phyloP scores from a whole-genome alignment of 225 moss, liverwort and hornwort genomes.

The Polytrichum commune region DNA sequence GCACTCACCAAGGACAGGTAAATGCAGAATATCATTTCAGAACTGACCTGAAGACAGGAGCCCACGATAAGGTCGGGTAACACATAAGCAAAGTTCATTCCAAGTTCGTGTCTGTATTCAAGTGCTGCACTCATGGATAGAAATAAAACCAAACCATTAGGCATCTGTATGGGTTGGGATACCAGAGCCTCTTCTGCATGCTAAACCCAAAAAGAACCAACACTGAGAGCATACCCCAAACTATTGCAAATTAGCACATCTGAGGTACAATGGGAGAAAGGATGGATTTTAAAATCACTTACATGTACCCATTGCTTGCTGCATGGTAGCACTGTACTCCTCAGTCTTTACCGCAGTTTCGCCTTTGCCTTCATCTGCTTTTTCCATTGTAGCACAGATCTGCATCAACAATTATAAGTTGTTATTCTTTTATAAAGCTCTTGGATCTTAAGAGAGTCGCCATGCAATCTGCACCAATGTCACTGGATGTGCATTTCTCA shows the following conservation, averaged over 20 bases:
- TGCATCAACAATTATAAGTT: slow-evolving; percentile 16
- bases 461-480: too few species aligned
- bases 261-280: too few species aligned
- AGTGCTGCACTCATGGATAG: slow-evolving; percentile 45
- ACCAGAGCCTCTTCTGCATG: too few species aligned
- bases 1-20: slow-evolving; percentile 4
- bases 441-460: too few species aligned
- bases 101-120: slow-evolving; percentile 93
- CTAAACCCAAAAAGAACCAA: too few species aligned
- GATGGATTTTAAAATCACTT: slow-evolving; percentile 12
- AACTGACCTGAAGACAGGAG: slow-evolving; percentile 90
- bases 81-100: slow-evolving; percentile 88
- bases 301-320: slow-evolving; percentile 83
- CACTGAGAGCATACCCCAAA: too few species aligned
- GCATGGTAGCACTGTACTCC: slow-evolving; percentile 73
- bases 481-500: too few species aligned
- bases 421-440: too few species aligned
- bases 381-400: slow-evolving; percentile 46
- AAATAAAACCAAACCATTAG: slow-evolving; percentile 3
- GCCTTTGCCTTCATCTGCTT: slow-evolving; percentile 36
- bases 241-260: too few species aligned
- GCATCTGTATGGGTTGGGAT: too few species aligned
- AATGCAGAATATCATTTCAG: not conserved
- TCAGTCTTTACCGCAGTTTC: slow-evolving; percentile 47
- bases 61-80: slow-evolving; percentile 91